Base-by-base conservation (phyloP, 306 rosid species). In the Ochetophila trinervis region DNA sequence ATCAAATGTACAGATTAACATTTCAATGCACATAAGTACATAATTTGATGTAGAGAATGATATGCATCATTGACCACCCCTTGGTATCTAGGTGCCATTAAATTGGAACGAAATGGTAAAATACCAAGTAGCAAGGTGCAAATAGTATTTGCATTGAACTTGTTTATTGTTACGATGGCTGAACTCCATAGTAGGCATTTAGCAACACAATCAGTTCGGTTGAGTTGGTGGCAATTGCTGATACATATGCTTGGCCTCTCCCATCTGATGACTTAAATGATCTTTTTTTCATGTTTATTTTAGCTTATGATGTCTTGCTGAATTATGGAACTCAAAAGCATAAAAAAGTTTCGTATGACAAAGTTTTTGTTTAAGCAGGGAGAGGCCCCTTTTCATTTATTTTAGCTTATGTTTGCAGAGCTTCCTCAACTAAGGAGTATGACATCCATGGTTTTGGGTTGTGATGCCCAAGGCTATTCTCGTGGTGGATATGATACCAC, bases 361-460 rank as follows among this genome's bases (percentile, higher is more conserved):
- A 15, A 8, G 8, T 17, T 7, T 30, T 44, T 35, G 5, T 18
- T 50, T 57, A 23, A 55, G 62, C 27, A 59, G 45, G 19, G 60
- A 45, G 50, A 6, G 42, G 58, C 40, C 57, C 45, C 36, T 42
- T 18, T 20, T 32, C 13, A 48, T 55, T 67, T 34, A 54, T 62
- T 62, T 20, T 44, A 44, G 56, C 20, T 50, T 61, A 21, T 76
- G 67, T 50, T 67, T 71, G 45, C 72, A 93, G 97, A 76, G 70
- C 90, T 93, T 79, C 91, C 73, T 6, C 96, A 86, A 72, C 81
- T 89, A 69, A 87, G 93, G 78, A 84, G 96, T 65, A 67, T 47
- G 56, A 86, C 91, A 49, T 93, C 98, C 45, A 81, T 87, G 96
- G 88, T 83, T 83, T 78, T 89, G 77, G 96, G 98, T 52, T 93